Conservation (phyloP, 1,139 yeast genomes). For the Geotrichum aggregatum region DNA sequence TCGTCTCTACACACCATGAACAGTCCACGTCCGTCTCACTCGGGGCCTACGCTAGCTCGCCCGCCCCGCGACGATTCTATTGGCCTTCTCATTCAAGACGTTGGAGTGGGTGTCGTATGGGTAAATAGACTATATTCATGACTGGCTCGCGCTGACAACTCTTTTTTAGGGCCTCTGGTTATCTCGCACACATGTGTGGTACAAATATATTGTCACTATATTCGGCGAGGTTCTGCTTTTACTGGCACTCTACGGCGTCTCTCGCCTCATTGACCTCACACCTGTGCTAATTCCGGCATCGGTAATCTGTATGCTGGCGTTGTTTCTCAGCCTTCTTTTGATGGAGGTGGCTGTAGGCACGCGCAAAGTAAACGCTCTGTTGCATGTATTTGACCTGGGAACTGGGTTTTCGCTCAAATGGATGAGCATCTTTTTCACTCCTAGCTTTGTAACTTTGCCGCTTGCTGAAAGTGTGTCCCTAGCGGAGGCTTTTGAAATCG, state of each 20-base stretch:
- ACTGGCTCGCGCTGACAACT: neutral
- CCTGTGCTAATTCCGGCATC: constrained; percentile 67
- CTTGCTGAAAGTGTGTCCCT: constrained; percentile 59
- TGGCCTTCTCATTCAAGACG: neutral
- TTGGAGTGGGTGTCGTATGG: constrained; percentile 4
- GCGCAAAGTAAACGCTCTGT: constrained; percentile 43
- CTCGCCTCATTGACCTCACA: constrained; percentile 49
- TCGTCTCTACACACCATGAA: neutral
- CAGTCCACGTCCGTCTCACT: neutral
- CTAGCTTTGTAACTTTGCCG: constrained; percentile 70
- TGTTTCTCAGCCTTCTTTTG: constrained; percentile 49
- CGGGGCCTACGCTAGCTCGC: neutral
- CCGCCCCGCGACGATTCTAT: neutral
- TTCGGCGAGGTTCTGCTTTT: constrained; percentile 33
- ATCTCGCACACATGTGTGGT: constrained; percentile 12
- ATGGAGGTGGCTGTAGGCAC: constrained; percentile 39
- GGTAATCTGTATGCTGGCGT: constrained; percentile 67
- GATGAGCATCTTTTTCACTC: constrained; percentile 76
- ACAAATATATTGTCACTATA: constrained; percentile 12
- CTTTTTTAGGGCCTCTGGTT: constrained; percentile 16
- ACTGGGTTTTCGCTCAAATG: constrained; percentile 68
- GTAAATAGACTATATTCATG: neutral
- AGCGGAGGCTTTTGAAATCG: constrained; percentile 67
- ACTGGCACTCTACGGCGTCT: constrained; percentile 58
- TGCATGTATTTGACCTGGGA: constrained; percentile 54